Evolutionary conservation across 2,329 filamentous ascomycete species (phyloP).

Genomic region (Pseudogymnoascus sp.): DNA sequence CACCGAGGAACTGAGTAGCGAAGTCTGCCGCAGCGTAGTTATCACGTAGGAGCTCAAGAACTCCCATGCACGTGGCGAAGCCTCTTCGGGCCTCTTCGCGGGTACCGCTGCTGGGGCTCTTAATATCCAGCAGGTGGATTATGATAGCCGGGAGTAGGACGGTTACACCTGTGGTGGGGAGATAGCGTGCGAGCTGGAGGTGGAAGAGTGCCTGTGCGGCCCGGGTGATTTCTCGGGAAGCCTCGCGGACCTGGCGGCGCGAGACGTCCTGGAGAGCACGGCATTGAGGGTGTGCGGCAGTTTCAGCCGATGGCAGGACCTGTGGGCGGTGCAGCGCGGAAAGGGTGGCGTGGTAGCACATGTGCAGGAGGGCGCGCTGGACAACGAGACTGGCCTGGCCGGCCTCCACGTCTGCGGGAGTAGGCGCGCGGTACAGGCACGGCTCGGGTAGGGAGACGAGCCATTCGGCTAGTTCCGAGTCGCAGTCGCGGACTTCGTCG

Average conservation of each 20-base stretch:
- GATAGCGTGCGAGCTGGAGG: constrained; percentile 65
- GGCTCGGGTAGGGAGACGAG: constrained; percentile 61
- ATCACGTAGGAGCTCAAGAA: constrained; percentile 79
- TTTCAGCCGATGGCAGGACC: constrained; percentile 68
- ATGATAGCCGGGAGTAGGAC: constrained; percentile 89
- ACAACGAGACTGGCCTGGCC: constrained; percentile 55
- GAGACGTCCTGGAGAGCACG: constrained; percentile 75
- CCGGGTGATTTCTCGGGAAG: constrained; percentile 76
- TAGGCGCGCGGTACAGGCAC: constrained; percentile 59
- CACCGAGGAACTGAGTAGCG: constrained; percentile 89
- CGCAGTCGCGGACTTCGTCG: constrained; percentile 70
- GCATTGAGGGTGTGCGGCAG: constrained; percentile 39
- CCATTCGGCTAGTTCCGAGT: constrained; percentile 74
- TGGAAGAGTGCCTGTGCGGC: constrained; percentile 72
- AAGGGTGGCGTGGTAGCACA: constrained; percentile 87
- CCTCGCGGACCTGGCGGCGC: constrained; percentile 71
- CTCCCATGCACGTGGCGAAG: constrained; percentile 87
- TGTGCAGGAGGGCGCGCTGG: constrained; percentile 80
- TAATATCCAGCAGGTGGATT: constrained; percentile 88
- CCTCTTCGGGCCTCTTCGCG: constrained; percentile 68
- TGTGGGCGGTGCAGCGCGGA: constrained; percentile 88
- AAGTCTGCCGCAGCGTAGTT: constrained; percentile 94
- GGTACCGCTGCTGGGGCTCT: constrained; percentile 65
- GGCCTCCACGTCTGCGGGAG: constrained; percentile 46
- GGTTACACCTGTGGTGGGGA: constrained; percentile 85